Base-by-base conservation (phyloP, 2,329 filamentous ascomycete species). In the Dryadomyces sulphureus region DNA sequence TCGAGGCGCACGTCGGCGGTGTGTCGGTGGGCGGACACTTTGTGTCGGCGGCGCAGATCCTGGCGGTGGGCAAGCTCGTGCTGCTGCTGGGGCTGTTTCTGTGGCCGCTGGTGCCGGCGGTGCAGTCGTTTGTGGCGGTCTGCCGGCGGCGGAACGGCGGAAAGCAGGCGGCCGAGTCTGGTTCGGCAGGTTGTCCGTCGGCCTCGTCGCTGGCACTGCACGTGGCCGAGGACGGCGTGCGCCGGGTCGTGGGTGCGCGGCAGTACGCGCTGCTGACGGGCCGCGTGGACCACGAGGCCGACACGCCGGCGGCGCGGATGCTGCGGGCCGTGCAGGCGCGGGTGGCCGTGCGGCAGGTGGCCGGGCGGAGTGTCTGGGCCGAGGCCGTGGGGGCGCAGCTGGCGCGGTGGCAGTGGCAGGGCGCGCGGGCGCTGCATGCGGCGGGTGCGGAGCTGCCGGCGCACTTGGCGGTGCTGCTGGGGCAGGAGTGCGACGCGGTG, bases 311-410 rank as follows among this genome's bases (percentile, higher is more conserved):
- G 41, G 75, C 87, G 38, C 72, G 94, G 46, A 94, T 95, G 85
- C 74, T 94, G 47, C 93, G 94, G 62, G 85, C 90, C 1, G 68
- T 96, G 34, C 90, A 96, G 58, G 82, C 93, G 49, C 84, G 88
- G n/a, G 77, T 95, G 39, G 72, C 95, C 30, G 71, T 94, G 35
- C 94, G 86, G 84, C 81, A 87, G 54, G 58, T 78, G 8, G 79
- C 11, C 14, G 41, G 81, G 34, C 76, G 80, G 52, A 70, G 74
- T 25, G 77, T 76, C 7, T 73, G 84, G 43, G 73, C 80, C 49
- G 81, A 89, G 53, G 66, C 77, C 17, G 64, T 89, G 49, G 87
- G 85, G 24, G 75, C 80, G 27, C 81, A 79, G 56, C 62, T 93
- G 49, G 85, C 88, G 20, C 71, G 79, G 48, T 75, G 77, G 49